A percentile compares a stretch with the other conserved stretches of the same genome.
Conservation (phyloP, 331 rosid genomes). For the Acacia pycnantha region DNA sequence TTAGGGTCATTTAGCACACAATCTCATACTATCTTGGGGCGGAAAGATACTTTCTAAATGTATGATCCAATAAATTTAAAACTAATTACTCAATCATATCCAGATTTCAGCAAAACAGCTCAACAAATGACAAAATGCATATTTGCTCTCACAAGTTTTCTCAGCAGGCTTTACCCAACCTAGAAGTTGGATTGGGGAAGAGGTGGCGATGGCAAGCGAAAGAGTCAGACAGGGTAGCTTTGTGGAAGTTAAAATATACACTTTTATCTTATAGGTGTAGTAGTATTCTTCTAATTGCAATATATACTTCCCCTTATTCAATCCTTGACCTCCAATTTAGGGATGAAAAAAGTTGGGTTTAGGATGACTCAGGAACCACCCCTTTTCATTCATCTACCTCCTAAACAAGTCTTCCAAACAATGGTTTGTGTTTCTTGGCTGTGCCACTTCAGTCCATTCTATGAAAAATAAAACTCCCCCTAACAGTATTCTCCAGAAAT, state of each 20-base stretch:
- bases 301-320: neutral
- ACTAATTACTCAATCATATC: neutral
- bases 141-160: neutral
- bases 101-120: neutral
- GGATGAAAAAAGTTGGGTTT: neutral
- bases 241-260: neutral
- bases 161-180: neutral
- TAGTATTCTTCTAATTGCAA: neutral
- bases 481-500: neutral
- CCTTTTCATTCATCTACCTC: neutral
- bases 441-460: neutral
- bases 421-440: neutral
- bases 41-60: neutral
- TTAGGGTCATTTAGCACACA: too few relatives aligned
- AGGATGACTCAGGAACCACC: neutral
- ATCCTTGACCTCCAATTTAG: neutral
- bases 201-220: neutral
- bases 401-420: neutral
- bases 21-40: too few relatives aligned
- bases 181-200: neutral
- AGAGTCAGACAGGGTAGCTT: neutral
- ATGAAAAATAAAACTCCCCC: neutral
- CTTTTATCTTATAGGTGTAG: neutral
- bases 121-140: neutral
- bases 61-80: neutral